Evolutionary conservation across 305 asterid genomes (phyloP).

Genomic region (Solanum chacoense): DNA sequence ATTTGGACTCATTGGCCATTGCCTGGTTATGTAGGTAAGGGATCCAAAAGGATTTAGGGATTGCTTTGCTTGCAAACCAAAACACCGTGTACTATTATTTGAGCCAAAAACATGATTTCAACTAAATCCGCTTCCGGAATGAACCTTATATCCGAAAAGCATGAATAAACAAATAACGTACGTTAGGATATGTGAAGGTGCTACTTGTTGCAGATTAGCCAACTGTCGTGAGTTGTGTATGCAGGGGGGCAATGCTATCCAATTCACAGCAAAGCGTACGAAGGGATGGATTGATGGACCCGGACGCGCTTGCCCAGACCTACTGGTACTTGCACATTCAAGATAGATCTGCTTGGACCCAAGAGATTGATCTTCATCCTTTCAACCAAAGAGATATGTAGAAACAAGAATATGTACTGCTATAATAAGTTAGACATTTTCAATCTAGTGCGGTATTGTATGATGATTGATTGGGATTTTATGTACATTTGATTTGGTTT

Average conservation of each 20-base stretch:
- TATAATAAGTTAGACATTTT: neutral
- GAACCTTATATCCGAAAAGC: no score
- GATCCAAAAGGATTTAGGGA: neutral
- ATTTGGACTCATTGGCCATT: neutral
- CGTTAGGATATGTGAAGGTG: neutral
- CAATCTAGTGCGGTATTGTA: neutral
- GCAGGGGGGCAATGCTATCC: conserved; percentile 19
- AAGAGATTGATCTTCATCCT: conserved; percentile 70
- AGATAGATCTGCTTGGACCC: conserved; percentile 69
- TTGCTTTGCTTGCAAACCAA: neutral
- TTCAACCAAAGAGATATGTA: conserved; percentile 18
- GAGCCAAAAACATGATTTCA: no score
- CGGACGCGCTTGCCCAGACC: conserved; percentile 70
- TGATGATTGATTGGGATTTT: neutral
- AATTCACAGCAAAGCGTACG: conserved; percentile 14
- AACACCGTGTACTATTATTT: neutral
- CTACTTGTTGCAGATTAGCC: neutral
- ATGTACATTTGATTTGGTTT: neutral
- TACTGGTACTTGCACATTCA: conserved; percentile 84
- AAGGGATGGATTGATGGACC: conserved; percentile 41
- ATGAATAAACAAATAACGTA: neutral
- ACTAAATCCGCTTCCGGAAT: no score
- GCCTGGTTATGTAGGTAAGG: neutral
- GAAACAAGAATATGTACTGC: neutral
- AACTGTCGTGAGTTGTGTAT: neutral